These are phyloP conservation scores for Corchorus olitorius DNA, from an alignment of 345 rosid species.

Conservation along the genomic window DNA sequence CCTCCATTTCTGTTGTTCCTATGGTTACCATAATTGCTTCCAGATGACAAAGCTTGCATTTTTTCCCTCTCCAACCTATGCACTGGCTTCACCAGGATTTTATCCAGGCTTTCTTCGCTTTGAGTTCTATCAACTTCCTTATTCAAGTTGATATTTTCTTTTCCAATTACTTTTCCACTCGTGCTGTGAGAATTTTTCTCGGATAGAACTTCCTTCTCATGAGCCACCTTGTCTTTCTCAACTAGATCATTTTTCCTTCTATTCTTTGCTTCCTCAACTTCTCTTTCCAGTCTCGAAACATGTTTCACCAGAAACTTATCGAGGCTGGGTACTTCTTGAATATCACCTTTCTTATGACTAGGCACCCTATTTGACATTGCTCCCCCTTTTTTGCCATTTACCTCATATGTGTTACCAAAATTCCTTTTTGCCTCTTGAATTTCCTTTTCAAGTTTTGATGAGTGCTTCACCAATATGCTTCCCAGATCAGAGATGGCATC, in stretches of 20 bases:
- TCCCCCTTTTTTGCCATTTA: conserved; percentile 34
- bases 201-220: conserved; percentile 21
- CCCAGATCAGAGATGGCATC: conserved; percentile 55
- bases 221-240: conserved; percentile 24
- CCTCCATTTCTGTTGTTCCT: conserved; percentile 38
- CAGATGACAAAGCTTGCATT: conserved; percentile 33
- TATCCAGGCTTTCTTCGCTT: conserved; percentile 52
- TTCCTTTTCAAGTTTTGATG: conserved; percentile 59
- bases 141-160: conserved; percentile 61
- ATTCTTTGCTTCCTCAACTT: conserved; percentile 76
- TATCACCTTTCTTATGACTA: conserved; percentile 19
- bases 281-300: conserved; percentile 79
- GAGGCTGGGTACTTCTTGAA: conserved; percentile 60
- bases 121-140: conserved; percentile 25
- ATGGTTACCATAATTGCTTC: conserved; percentile 38
- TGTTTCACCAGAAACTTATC: conserved; percentile 74
- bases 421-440: conserved; percentile 57
- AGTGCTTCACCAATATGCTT: conserved; percentile 66
- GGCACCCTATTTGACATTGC: conserved; percentile 15
- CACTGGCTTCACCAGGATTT: conserved; percentile 59
- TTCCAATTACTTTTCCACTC: conserved; percentile 30
- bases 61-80: conserved; percentile 59
- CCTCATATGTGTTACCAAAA: conserved; percentile 31
- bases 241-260: conserved; percentile 40
- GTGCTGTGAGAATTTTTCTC: conserved; percentile 6